These are phyloP conservation scores for Pseudogymnoascus sp. DNA, from an alignment of 2,329 filamentous ascomycete species.

Conservation along the genomic window DNA sequence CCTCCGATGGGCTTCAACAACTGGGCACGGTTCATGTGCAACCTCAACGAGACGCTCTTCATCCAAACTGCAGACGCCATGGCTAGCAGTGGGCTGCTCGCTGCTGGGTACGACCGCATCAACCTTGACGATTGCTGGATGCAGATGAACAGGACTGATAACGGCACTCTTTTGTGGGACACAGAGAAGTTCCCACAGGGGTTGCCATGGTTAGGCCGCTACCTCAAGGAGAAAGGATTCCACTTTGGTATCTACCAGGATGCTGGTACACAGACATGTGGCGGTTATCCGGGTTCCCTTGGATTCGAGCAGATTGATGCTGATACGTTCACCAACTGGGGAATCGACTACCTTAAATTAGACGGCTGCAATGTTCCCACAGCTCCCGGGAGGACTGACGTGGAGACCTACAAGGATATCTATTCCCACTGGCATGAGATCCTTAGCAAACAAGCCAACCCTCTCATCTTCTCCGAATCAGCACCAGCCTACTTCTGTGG, in stretches of 20 bases:
- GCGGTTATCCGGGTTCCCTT: conserved; percentile 48
- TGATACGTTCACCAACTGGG: conserved; percentile 50
- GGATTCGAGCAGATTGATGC: conserved; percentile 53
- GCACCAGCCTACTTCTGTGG: conserved; percentile 47
- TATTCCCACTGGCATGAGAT: conserved; percentile 38
- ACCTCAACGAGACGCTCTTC: conserved; percentile 42
- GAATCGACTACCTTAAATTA: conserved; percentile 54
- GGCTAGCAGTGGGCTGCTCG: conserved; percentile 36
- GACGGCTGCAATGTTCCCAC: conserved; percentile 46
- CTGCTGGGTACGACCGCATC: conserved; percentile 47
- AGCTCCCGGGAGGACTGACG: conserved; percentile 24
- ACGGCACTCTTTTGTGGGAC: conserved; percentile 40
- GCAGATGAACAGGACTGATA: conserved; percentile 37
- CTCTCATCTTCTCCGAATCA: conserved; percentile 32
- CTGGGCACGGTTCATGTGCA: conserved; percentile 42
- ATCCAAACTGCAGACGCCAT: conserved; percentile 40
- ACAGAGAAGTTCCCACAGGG: conserved; percentile 49
- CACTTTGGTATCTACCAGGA: conserved; percentile 55
- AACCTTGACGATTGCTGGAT: conserved; percentile 58
- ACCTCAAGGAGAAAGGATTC: conserved; percentile 49
- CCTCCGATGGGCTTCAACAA: conserved; percentile 46
- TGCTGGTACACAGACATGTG: conserved; percentile 44
- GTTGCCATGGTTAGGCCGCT: conserved; percentile 45
- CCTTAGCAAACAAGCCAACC: conserved; percentile 22
- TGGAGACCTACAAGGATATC: conserved; percentile 36